Base-by-base conservation (phyloP, 176 grass and related monocot genomes). In the Zea mays region DNA sequence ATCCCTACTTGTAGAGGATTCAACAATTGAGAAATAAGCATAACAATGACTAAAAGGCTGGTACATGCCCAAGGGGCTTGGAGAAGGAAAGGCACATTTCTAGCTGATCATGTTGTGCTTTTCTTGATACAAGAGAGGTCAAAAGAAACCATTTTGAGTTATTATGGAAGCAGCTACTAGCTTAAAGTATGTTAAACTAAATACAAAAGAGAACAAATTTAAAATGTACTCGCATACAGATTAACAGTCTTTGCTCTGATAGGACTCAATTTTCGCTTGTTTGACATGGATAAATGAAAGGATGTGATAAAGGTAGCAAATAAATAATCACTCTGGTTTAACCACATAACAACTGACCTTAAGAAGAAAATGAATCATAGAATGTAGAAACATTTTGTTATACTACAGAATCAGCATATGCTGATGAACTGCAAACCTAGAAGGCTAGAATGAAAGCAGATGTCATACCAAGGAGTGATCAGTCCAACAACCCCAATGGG, bases 401-500 rank as follows among this genome's bases (percentile, higher is more conserved):
- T 5, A 9, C 9, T n/a, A 49, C 7, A 60, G 62, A 9, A 78
- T 73, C 34, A 5, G 2, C 9, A 51, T 54, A 34, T 6, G 49
- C 16, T n/a, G 2, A 39, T 80, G 63, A 10, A 45, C 60, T n/a
- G 16, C 38, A 33, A 69, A 57, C 3, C 17, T 20, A 57, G n/a
- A 20, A 20, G 55, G 1, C 27, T 27, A 27, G 27, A 27, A 85
- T 67, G 14, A 78, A 69, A 68, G 65, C 56, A 69, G 10, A 77
- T 74, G n/a, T 45, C 82, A 57, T 97, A 97, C 95, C 95, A 97
- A 55, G 95, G 91, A 72, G 95, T 97, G 83, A 97, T 92, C 42
- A 97, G 66, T 72, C 89, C 95, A 88, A 94, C 91, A 88, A 97
- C 95, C 60, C 95, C 91, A 66, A 97, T 94, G 61, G 95, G 91